Conservation (phyloP, 2,329 filamentous ascomycete genomes). For the Epichloe glyceriae region DNA sequence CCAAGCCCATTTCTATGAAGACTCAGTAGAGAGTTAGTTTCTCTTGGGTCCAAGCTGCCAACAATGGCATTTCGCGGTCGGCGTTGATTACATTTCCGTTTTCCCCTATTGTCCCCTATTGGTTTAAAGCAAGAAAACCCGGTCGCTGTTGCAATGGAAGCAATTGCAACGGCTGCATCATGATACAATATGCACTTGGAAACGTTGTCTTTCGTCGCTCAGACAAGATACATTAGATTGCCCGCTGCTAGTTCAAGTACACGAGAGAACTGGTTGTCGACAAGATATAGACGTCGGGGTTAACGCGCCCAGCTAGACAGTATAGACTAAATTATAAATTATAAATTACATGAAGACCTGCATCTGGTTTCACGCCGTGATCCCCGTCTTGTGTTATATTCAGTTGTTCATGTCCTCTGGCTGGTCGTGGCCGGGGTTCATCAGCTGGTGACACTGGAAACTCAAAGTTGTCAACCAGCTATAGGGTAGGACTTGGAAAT, state of each 20-base stretch:
- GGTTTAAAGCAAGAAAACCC: not conserved
- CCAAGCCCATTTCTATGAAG: slow-evolving; percentile 23
- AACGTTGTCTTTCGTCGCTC: not conserved
- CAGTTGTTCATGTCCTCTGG: no score
- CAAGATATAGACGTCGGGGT: not conserved
- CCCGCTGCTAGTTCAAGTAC: not conserved
- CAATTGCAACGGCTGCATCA: not conserved
- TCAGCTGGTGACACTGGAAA: no score
- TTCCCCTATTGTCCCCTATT: not conserved
- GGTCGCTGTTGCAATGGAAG: not conserved
- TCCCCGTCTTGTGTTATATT: no score
- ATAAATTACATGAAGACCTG: no score
- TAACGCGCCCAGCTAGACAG: not conserved
- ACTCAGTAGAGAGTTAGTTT: not conserved
- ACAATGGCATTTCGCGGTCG: not conserved
- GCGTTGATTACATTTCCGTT: slow-evolving; percentile 2
- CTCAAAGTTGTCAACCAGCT: no score
- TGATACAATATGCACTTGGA: not conserved
- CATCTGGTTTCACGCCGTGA: no score
- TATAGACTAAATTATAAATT: not conserved
- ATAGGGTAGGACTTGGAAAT: no score
- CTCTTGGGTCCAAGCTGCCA: not conserved
- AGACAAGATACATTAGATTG: not conserved
- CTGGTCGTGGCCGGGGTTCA: no score
- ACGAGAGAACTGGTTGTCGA: not conserved